Conservation (phyloP, 495 filamentous ascomycete species). For the Lasiosphaeriaceae sp. region DNA sequence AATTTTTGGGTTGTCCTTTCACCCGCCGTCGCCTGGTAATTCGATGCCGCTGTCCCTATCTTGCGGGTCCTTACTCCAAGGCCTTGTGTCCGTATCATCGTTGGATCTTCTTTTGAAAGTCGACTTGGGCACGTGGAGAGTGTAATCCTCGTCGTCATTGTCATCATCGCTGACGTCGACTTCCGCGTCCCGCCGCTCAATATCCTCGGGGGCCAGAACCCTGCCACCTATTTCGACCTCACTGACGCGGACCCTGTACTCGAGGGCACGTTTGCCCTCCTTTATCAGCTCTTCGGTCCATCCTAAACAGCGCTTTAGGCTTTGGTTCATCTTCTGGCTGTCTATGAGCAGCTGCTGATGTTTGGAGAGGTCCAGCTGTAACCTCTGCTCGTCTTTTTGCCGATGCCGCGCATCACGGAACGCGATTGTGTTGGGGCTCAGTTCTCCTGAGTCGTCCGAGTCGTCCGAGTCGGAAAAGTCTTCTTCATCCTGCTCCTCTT, state of each 20-base stretch:
- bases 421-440: conserved; percentile 43
- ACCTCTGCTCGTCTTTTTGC: conserved; percentile 67
- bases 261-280: conserved; percentile 81
- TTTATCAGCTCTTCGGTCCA: conserved; percentile 87
- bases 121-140: conserved; percentile 21
- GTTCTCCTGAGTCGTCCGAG: conserved; percentile 43
- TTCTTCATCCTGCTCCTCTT: conserved; percentile 36
- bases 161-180: conserved; percentile 44
- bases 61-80: conserved; percentile 36
- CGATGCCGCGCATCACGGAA: conserved; percentile 43
- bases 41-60: conserved; percentile 55
- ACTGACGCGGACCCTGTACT: conserved; percentile 67
- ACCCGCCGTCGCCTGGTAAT: conserved; percentile 35
- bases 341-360: conserved; percentile 85
- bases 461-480: conserved; percentile 37
- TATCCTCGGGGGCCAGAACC: conserved; percentile 57
- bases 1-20: conserved; percentile 3
- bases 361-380: conserved; percentile 78
- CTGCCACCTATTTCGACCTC: conserved; percentile 81
- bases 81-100: neutral
- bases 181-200: conserved; percentile 39
- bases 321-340: conserved; percentile 91
- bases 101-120: conserved; percentile 9
- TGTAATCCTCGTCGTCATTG: conserved; percentile 20
- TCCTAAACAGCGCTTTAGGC: conserved; percentile 77